Base-by-base conservation (phyloP, 2,329 filamentous ascomycete species). In the Alternaria angustiovoidea region DNA sequence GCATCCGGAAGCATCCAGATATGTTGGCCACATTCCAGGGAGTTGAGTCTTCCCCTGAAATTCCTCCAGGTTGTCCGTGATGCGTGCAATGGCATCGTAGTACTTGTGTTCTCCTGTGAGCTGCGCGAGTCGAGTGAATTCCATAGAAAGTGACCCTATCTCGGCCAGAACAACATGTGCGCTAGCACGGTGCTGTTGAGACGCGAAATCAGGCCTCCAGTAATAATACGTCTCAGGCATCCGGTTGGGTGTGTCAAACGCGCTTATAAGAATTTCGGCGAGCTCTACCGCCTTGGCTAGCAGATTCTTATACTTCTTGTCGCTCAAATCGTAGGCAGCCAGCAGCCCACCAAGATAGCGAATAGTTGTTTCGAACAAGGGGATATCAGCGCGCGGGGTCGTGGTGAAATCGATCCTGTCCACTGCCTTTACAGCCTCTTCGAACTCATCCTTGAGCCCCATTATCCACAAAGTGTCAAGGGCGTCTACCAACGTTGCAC, bases 401-500 rank as follows among this genome's bases (percentile, higher is more conserved):
- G 78, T 82, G 2, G 85, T 84, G 71, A 91, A 91, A 72, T 90
- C 87, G 53, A 91, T 87, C 6, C 79, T 63, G 69, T 84, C 80
- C 6, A 88, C 84, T 1, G 86, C 86, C 53, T 82, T 79, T 3
- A 89, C 86, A 2, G 89, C 89, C 65, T 86, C 82, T 32, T 86
- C 82, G 69, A 92, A 92, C 59, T 92, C 89, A 0, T 85, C 80
- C 62, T 83, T 84, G 71, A 91, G 67, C 4, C 85, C 89, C 85
- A 92, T 88, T 64, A 92, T 89, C 89, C 89, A 91, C 14, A 92
- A 80, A n/a, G 87, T 88, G 72, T 92, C 90, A 53, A 91, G 81
- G 3, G 86, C 58, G 80, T 97, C 93, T 5, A 97, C 91, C 62
- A 97, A 76, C 0, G 93, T 96, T 16, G 93, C 93, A 18, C 91